Base-by-base conservation (phyloP, 1,284 basidiomycete genomes). In the Tremellales sp. region DNA sequence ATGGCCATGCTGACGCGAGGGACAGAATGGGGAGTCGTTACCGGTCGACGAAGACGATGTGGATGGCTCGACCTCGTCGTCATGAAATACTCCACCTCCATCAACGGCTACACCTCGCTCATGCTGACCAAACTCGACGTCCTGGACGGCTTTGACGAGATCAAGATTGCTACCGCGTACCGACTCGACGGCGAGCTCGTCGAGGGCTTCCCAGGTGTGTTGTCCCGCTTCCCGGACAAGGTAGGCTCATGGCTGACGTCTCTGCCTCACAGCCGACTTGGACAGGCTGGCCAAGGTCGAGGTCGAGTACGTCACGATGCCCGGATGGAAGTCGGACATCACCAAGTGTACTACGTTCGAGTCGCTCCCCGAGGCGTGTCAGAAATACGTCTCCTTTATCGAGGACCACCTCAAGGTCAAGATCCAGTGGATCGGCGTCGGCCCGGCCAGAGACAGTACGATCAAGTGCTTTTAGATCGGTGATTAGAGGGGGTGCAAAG, bases 41-140 rank as follows among this genome's bases (percentile, higher is more conserved):
- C 94, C 0, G 94, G 94, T 22, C 83, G 94, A 29, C 78, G 87
- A 43, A 81, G 94, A 53, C 85, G 95, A 46, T 93, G 91, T 70
- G 94, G 94, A 22, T 98, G 95, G 95, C 82, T 98, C 42, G 95
- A 98, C 74, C 78, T 97, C 19, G 89, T 97, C 51, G 91, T 97
- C 47, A 81, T 97, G 78, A 85, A 83, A 68, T 87, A 97, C 74
- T 97, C 94, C 24, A 84, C 79, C 66, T 75, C 90, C 56, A 90
- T 98, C 79, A 98, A 98, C 74, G 94, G 94, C 35, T 98, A 97
- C 74, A 91, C 94, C 62, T 72, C 76, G 47, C 77, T 97, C 58
- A 98, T 98, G 75, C 78, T 98, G 59, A 98, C 94, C 54, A 98
- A 98, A 73, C 82, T 98, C 48, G 94, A 98, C 63, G 79, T 98